Evolutionary conservation across 2,329 filamentous ascomycete genomes (phyloP), one percentile per base, ranked within the genome.

Genomic region (Arthrobotrys pseudoclavata): DNA sequence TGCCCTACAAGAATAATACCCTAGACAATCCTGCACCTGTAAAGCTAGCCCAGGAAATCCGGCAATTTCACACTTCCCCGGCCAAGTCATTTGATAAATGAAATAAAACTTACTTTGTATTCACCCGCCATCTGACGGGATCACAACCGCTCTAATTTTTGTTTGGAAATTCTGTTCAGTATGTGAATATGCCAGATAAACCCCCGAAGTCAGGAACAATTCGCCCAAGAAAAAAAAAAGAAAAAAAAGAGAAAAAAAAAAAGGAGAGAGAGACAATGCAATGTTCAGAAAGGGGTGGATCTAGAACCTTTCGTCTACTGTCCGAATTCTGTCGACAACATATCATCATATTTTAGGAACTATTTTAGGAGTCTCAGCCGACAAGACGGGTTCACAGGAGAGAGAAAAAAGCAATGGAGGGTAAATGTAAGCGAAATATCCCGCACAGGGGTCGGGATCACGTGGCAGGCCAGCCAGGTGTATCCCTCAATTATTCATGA

Each of bases 371-470:
- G 29, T 42, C 18, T 57, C n/a, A 48, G 24, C 50, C 42, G 31
- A 45, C 45, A 24, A 48, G 45, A 63, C 40, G 50, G 20, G 15
- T 64, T 15, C 22, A 24, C 47, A 50, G 48, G 29, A 20, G 50
- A 26, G 45, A 76, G 64, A 76, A 69, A 76, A 76, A 69, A 69
- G 66, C 64, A 76, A 69, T 24, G 6, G 37, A 53, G 7, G 71
- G 64, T 37, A 76, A 69, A 76, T 40, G 42, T 62, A 77, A 71
- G 74, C 74, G 74, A 71, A 77, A 63, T 66, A 67, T 67, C 62
- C 50, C 67, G 64, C 57, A 69, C 45, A 55, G 34, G 37, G 22
- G 61, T n/a, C 29, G 15, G 55, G 61, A 34, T 77, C 74, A 77
- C 74, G 74, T 77, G 74, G 74, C 67, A 77, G 50, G 67, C 67